A percentile compares a stretch with the other conserved stretches of the same genome.
These are phyloP conservation scores for Colletotrichum sp. DNA, from an alignment of 2,329 filamentous ascomycete species.

Conservation along the genomic window DNA sequence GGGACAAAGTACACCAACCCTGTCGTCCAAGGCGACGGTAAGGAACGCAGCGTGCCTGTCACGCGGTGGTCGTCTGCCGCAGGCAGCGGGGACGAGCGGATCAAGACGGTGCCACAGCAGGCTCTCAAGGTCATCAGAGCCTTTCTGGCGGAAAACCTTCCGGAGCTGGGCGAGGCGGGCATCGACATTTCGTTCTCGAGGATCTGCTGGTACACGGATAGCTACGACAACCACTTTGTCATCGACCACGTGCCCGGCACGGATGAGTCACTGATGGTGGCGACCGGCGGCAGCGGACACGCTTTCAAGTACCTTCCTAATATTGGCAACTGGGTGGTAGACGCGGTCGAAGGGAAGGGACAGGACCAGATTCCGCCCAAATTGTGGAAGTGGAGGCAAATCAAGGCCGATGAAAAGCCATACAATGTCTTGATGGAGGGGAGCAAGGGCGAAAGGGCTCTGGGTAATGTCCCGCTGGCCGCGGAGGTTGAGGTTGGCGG, in stretches of 20 bases:
- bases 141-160: conserved; percentile 45
- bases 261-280: conserved; percentile 50
- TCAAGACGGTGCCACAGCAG: conserved; percentile 23
- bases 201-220: conserved; percentile 67
- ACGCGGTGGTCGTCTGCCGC: conserved; percentile 36
- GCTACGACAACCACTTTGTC: conserved; percentile 56
- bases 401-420: background rate
- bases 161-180: conserved; percentile 38
- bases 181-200: conserved; percentile 42
- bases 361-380: conserved; percentile 29
- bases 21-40: conserved; percentile 33
- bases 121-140: conserved; percentile 27
- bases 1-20: conserved; percentile 44
- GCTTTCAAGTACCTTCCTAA: conserved; percentile 67
- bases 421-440: conserved; percentile 26
- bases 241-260: conserved; percentile 43
- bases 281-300: conserved; percentile 66
- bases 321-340: conserved; percentile 58
- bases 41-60: conserved; percentile 40
- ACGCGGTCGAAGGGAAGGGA: conserved; percentile 48
- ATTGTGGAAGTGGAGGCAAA: conserved; percentile 26
- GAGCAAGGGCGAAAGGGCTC: conserved; percentile 12
- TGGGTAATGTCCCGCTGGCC: conserved; percentile 21
- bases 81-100: conserved; percentile 12
- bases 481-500: background rate